Base-by-base conservation (phyloP, 176 grass and related monocot genomes). In the Oryza glumipatula region DNA sequence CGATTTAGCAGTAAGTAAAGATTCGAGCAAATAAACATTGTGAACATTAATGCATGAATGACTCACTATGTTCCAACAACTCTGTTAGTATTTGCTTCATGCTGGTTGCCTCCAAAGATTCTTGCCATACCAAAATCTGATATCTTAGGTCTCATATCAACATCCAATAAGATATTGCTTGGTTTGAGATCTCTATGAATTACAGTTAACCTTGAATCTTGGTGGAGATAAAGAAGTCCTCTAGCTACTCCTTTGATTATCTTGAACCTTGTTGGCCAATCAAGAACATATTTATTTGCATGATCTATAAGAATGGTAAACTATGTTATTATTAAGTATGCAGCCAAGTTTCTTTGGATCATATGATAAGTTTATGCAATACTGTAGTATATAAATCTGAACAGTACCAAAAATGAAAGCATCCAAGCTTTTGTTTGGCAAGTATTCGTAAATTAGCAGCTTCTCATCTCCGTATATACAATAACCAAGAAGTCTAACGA, bases 41-140 rank as follows among this genome's bases (percentile, higher is more conserved):
- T 38, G 7, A 21, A 4, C 0, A 17, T 3, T 38, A 13, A 4
- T 10, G 22, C 24, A 38, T 73, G 4, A 46, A 70, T 65, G 17
- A 67, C 87, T 92, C 35, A 94, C 89, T 89, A 87, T 65, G 92
- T 91, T 22, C 92, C 87, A 11, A 87, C 84, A 82, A 94, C 86
- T 67, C 84, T 82, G 52, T 65, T 82, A 17, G 89, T 94, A 5
- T 66, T 92, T 85, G 70, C 89, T 43, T 82, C 32, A 11, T 65
- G 54, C 22, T 94, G 72, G 47, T 92, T 76, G 2, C 79, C 81
- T 15, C 87, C 86, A 85, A 92, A 92, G 3, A 92, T 92, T 74
- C 89, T 89, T 70, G 87, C 89, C 76, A 89, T 94, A 11, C 92
- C 89, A 12, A 94, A 92, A 80, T 94, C 92, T 0, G 92, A 94